Evolutionary conservation across 352 stramenopile genomes (phyloP), one percentile per base, ranked within the genome.

Genomic region (Phytophthora tubulina): DNA sequence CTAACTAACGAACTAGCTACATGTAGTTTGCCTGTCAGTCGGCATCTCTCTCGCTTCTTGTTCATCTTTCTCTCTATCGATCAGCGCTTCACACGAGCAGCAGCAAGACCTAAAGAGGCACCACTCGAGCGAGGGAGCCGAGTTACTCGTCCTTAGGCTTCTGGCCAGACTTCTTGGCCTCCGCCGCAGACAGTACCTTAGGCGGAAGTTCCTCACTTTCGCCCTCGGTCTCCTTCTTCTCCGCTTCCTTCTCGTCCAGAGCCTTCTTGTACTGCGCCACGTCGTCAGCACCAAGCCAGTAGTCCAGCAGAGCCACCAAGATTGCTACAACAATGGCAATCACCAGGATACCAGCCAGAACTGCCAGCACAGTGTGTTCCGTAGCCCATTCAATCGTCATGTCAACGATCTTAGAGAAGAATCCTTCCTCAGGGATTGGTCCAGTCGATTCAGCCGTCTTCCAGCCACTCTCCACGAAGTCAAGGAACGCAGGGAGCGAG

Each of bases 281-380:
- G 38, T 93, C 84, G 66, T 91, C 86, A 27, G 86, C 85, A 33
- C 82, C 84, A 7, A 93, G 82, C 63, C 84, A 93, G 63, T 89
- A 90, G 71, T 93, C 85, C 54, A 92, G 68, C 58, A 91, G 48
- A n/a, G 85, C 82, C 39, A 93, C 85, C 63, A 92, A 75, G 56
- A 93, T 73, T 14, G 85, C 85, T 48, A 92, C 84, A 31, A 93
- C 73, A 42, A 92, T 75, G 46, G 82, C 85, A 44, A 93, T 84
- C 8, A 75, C 68, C 32, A 89, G 38, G 57, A 93, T 92, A 27
- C 80, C 78, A 0, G 76, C 82, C 35, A 90, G 57, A 5, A 93
- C 74, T 6, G 85, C 85, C 66, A 85, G 33, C n/a, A 93, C 69
- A 14, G 85, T 91, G 82, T 93, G 80, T 70, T 92, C 85, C 27